phyloP scores from a whole-genome alignment of 768 basidiomycete genomes.

The Tylopilus vinaceipallidus region DNA sequence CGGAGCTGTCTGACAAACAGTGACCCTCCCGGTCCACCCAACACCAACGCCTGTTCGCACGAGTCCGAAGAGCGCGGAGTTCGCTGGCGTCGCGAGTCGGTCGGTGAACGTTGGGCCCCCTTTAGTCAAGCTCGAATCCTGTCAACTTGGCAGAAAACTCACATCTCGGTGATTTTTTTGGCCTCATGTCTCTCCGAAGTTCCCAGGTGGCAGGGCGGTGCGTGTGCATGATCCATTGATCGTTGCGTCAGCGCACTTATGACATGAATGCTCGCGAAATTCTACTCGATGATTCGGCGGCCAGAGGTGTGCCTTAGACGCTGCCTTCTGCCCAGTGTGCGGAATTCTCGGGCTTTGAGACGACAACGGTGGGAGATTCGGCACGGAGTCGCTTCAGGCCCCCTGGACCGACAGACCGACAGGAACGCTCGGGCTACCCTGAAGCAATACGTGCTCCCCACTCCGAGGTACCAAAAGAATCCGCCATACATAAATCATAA shows the following conservation, averaged over 20 bases:
- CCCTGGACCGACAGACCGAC: too few relatives aligned
- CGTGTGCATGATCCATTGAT: not conserved
- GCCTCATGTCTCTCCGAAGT: not conserved
- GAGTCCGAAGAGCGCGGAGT: too few relatives aligned
- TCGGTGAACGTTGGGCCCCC: too few relatives aligned
- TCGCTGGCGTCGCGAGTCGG: too few relatives aligned
- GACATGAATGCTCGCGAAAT: not conserved
- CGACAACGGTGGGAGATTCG: not conserved
- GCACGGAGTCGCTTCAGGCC: too few relatives aligned
- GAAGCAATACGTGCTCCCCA: too few relatives aligned
- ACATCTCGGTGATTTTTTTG: not conserved
- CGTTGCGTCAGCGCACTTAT: constrained; percentile 2
- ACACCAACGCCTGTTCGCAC: too few relatives aligned
- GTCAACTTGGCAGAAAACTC: constrained; percentile 1
- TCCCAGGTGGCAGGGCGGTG: constrained; percentile 4
- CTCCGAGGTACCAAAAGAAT: too few relatives aligned
- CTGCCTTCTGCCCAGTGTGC: too few relatives aligned
- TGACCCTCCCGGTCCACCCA: too few relatives aligned
- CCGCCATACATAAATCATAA: not conserved
- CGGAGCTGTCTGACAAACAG: too few relatives aligned
- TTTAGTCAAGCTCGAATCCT: not conserved
- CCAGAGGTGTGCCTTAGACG: not conserved
- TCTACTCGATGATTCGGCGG: not conserved
- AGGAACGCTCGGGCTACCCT: too few relatives aligned
- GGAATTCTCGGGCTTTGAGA: not conserved